These are phyloP conservation scores for Tephrocybe sp. DNA, from an alignment of 768 basidiomycete species.

Conservation along the genomic window DNA sequence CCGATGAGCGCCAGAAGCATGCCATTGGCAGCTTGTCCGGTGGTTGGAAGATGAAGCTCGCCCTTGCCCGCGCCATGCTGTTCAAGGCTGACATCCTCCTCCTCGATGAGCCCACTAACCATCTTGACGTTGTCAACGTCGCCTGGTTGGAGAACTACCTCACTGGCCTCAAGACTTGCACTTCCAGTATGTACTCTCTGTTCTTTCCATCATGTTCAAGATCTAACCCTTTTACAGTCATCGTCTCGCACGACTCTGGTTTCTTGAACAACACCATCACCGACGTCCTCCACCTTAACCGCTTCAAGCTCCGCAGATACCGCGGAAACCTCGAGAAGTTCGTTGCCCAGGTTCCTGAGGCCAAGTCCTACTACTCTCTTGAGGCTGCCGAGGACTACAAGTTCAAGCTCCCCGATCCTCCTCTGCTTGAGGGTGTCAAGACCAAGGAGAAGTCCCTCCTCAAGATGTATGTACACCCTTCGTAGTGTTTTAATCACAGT, in stretches of 20 bases:
- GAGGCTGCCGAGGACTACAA: slow-evolving; percentile 95
- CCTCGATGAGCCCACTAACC: slow-evolving; percentile 96
- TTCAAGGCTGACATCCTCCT: slow-evolving; percentile 98
- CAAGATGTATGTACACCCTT: slow-evolving; percentile 65
- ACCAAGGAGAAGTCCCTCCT: slow-evolving; percentile 97
- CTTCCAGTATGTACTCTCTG: slow-evolving; percentile 63
- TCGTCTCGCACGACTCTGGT: slow-evolving; percentile 95
- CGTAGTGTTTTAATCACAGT: not conserved
- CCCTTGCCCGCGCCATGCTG: slow-evolving; percentile 93
- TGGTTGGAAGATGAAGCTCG: slow-evolving; percentile 99
- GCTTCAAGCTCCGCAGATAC: slow-evolving; percentile 96
- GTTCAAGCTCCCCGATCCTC: slow-evolving; percentile 97
- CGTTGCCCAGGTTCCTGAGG: slow-evolving; percentile 92
- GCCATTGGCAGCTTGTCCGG: slow-evolving; percentile 90
- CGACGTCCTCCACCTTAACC: slow-evolving; percentile 95
- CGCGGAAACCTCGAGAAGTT: slow-evolving; percentile 94
- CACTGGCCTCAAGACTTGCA: slow-evolving; percentile 81
- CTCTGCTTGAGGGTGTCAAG: slow-evolving; percentile 98
- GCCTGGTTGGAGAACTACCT: slow-evolving; percentile 98
- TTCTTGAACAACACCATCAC: slow-evolving; percentile 99
- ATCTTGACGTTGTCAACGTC: slow-evolving; percentile 95
- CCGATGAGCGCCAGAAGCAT: slow-evolving; percentile 77
- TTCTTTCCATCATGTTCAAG: not conserved
- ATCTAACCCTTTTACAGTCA: slow-evolving; percentile 49
- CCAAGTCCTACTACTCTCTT: slow-evolving; percentile 96